These are phyloP conservation scores for Magnolia kwangsiensis DNA, from an alignment of 164 flowering plant genomes.

Conservation along the genomic window DNA sequence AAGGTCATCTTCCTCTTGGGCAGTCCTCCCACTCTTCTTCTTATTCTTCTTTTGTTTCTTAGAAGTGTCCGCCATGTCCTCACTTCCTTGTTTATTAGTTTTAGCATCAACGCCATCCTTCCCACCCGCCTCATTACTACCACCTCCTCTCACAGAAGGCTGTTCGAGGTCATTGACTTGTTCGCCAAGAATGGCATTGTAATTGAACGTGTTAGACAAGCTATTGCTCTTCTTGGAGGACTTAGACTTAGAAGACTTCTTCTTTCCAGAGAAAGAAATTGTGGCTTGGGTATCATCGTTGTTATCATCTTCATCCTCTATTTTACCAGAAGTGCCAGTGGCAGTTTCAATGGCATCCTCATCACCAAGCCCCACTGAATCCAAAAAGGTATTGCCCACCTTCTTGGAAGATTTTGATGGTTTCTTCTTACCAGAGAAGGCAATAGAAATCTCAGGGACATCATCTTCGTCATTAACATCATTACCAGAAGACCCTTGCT, in stretches of 20 bases:
- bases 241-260: conserved; percentile 26
- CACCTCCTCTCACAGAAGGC: neutral
- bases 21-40: conserved; percentile 82
- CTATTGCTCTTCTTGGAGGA: conserved; percentile 4
- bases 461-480: conserved; percentile 20
- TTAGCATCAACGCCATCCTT: conserved; percentile 16
- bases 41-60: conserved; percentile 83
- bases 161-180: conserved; percentile 10
- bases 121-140: conserved; percentile 16
- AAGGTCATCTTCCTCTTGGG: conserved; percentile 91
- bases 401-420: conserved; percentile 33
- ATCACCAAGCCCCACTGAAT: conserved; percentile 14
- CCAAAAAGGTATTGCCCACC: conserved; percentile 20
- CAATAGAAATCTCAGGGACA: conserved; percentile 17
- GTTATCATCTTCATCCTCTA: conserved; percentile 16
- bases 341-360: conserved; percentile 11
- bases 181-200: conserved; percentile 18
- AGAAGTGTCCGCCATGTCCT: conserved; percentile 45
- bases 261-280: conserved; percentile 42
- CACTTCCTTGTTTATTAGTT: conserved; percentile 21
- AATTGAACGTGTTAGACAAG: too few relatives aligned
- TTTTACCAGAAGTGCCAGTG: neutral
- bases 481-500: neutral
- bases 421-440: conserved; percentile 48
- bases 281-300: conserved; percentile 26